A percentile compares a stretch with the other conserved stretches of the same genome.
These are phyloP conservation scores for Cicer arietinum DNA, from an alignment of 306 rosid genomes.

Conservation along the genomic window DNA sequence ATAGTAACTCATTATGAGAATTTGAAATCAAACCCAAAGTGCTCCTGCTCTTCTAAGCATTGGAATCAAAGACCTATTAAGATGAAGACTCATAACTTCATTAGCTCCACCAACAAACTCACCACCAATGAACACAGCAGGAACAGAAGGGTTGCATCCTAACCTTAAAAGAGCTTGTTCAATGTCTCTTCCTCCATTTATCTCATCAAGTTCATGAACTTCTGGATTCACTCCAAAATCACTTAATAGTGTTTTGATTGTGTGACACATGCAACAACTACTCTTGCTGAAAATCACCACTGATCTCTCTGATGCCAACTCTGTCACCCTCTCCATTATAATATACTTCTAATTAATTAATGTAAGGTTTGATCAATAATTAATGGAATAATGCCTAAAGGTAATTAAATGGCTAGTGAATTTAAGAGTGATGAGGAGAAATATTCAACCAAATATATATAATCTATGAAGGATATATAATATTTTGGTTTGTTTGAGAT, in stretches of 20 bases:
- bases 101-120: conserved; percentile 83
- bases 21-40: conserved; percentile 68
- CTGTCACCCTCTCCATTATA: conserved; percentile 72
- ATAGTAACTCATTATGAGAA: background rate
- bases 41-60: conserved; percentile 88
- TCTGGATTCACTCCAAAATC: conserved; percentile 88
- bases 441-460: too few relatives aligned
- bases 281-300: conserved; percentile 95
- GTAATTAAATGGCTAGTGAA: background rate
- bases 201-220: conserved; percentile 84
- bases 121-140: conserved; percentile 90
- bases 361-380: conserved; percentile 14
- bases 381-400: conserved; percentile 36
- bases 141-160: conserved; percentile 82
- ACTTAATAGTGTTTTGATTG: conserved; percentile 72
- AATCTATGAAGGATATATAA: conserved; percentile 1
- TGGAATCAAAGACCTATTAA: conserved; percentile 75
- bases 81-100: conserved; percentile 94
- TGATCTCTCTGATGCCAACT: conserved; percentile 78
- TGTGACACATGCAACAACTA: conserved; percentile 83
- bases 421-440: too few relatives aligned
- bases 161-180: conserved; percentile 85
- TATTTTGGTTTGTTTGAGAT: conserved; percentile 48
- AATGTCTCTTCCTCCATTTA: conserved; percentile 71
- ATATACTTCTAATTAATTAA: background rate